Base-by-base conservation (phyloP, 805 yeast species). In the Schwanniomyces vanrijiae region DNA sequence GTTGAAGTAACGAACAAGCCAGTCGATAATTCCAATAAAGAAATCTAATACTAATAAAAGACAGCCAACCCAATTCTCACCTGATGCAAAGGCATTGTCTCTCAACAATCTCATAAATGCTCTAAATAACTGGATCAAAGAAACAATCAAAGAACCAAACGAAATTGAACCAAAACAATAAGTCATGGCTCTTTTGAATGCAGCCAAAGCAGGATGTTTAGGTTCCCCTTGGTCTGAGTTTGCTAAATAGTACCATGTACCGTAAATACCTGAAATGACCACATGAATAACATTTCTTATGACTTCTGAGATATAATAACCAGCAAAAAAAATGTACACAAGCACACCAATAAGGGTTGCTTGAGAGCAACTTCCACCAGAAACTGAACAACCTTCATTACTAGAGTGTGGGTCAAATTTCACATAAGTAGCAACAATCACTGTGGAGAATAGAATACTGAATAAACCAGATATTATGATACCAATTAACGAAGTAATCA, bases 131-230 rank as follows among this genome's bases (percentile, higher is more conserved):
- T 88, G 92, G 51, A 90, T 77, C 21, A 89, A 51, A 0, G 89
- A 81, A 34, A 87, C 87, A 61, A 86, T 76, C 58, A 86, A 65
- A 2, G 90, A 85, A 0, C 97, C 96, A 60, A 88, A 86, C 62
- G 96, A 86, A 46, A 91, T 85, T 2, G 96, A 87, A 2, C 98
- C 97, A 59, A 90, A 86, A 8, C 96, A 88, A 61, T 84, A 86
- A 3, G 96, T 86, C 65, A 88, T 65, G 0, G 96, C 89, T 54
- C 96, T 77, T 57, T 75, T 81, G 54, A 90, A 81, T 2, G 96
- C 84, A 2, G 94, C 90, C 50, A 84, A 69, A 0, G 95, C 94
- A 3, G 96, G 92, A 72, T 79, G 77, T 56, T 62, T 76, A 26
- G 96, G 96, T 71, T 81, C 84, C 2, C 90, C 90, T 62, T 85